Percentiles rank a stretch among this genome's conserved stretches.
These are phyloP conservation scores for Scheffersomyces titani DNA, from an alignment of 1,139 yeast genomes.

Conservation along the genomic window DNA sequence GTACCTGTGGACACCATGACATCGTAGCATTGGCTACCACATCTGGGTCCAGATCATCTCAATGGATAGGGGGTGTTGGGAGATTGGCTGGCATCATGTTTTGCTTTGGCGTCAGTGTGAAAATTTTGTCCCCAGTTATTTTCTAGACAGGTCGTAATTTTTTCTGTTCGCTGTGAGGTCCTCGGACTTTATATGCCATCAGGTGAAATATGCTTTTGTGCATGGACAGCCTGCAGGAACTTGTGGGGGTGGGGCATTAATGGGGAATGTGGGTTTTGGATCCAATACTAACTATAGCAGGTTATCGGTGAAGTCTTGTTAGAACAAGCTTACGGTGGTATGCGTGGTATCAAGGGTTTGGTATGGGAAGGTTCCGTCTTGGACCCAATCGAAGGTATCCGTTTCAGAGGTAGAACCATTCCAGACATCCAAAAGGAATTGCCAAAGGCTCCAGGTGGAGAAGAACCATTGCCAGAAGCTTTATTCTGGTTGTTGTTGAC, in stretches of 20 bases:
- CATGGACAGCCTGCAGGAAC: conserved; percentile 3
- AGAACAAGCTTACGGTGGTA: conserved; percentile 99
- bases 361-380: conserved; percentile 99
- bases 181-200: background rate
- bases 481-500: conserved; percentile 90
- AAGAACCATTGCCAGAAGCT: conserved; percentile 88
- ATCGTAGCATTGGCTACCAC: background rate
- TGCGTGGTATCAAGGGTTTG: conserved; percentile 97
- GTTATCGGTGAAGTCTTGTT: conserved; percentile 89
- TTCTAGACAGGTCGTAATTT: background rate
- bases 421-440: conserved; percentile 92
- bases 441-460: conserved; percentile 90
- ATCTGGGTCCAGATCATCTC: background rate
- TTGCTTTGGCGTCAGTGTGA: background rate
- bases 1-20: background rate
- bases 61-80: background rate
- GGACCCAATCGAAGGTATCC: conserved; percentile 97
- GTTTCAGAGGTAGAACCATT: conserved; percentile 97
- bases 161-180: background rate
- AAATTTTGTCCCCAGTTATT: background rate
- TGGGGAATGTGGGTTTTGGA: background rate
- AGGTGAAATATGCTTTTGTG: background rate
- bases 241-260: conserved; percentile 10
- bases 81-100: background rate
- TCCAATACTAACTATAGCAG: conserved; percentile 17